Conservation (phyloP, 2,329 filamentous ascomycete genomes). For the Phialophora verrucosa region DNA sequence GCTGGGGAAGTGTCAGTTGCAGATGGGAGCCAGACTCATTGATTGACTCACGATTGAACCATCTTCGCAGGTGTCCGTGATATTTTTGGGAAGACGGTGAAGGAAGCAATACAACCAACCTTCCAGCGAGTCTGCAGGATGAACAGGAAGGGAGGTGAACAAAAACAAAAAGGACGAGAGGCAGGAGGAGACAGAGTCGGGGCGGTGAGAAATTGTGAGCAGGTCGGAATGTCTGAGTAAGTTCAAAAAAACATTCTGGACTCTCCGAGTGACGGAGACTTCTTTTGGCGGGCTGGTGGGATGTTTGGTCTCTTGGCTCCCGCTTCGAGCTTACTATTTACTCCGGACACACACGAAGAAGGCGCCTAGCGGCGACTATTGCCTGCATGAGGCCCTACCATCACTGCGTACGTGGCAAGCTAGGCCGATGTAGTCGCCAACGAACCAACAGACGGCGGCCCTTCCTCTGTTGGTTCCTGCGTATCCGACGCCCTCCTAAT, state of each 20-base stretch:
- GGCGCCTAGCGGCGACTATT: not conserved
- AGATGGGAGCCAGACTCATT: not conserved
- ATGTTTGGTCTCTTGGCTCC: conserved; percentile 4
- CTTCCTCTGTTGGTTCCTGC: conserved; percentile 5
- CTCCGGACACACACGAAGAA: not conserved
- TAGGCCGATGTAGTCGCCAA: not conserved
- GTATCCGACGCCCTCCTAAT: conserved; percentile 12
- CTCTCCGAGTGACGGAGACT: conserved; percentile 7
- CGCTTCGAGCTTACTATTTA: conserved; percentile 1
- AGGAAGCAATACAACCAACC: conserved; percentile 26
- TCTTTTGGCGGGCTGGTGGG: conserved; percentile 5
- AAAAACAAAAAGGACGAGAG: conserved; percentile 35
- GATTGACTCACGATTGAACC: conserved; percentile 63
- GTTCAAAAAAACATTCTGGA: conserved; percentile 2
- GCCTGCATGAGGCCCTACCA: not conserved
- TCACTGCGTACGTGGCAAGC: not conserved
- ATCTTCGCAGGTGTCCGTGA: conserved; percentile 51
- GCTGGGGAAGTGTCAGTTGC: conserved; percentile 43
- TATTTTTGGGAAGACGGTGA: conserved; percentile 14
- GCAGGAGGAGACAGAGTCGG: conserved; percentile 31
- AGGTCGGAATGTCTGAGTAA: conserved; percentile 14
- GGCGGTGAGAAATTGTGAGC: conserved; percentile 34
- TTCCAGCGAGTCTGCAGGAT: conserved; percentile 32
- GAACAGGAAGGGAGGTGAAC: conserved; percentile 29
- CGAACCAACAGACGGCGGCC: not conserved